Conservation (phyloP, 106 monocot species). For the Dendrobium nobile region DNA sequence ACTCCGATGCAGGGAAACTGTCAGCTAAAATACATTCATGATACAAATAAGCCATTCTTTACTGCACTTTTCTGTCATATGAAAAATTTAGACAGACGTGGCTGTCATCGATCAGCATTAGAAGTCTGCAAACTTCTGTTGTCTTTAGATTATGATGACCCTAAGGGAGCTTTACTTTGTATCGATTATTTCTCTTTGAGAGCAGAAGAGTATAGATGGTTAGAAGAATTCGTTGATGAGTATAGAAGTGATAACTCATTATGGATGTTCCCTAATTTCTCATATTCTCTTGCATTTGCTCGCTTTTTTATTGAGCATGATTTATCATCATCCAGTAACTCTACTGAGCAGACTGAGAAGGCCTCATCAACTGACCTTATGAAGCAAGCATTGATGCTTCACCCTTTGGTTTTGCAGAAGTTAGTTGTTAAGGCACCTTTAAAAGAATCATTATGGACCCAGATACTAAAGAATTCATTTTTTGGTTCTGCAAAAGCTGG, state of each 20-base stretch:
- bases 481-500: conserved; percentile 90
- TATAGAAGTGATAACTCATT: conserved; percentile 69
- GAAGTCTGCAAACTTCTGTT: conserved; percentile 94
- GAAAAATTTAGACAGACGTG: conserved; percentile 86
- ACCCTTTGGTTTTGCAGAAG: conserved; percentile 82
- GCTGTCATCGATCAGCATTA: conserved; percentile 92
- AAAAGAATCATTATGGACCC: conserved; percentile 72
- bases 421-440: conserved; percentile 82
- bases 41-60: conserved; percentile 82
- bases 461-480: conserved; percentile 64
- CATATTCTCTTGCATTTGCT: conserved; percentile 74
- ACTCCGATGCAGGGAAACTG: conserved; percentile 52
- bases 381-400: conserved; percentile 98
- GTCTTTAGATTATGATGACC: conserved; percentile 82
- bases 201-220: conserved; percentile 79
- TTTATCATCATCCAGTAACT: conserved; percentile 8
- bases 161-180: conserved; percentile 83
- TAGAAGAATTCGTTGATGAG: conserved; percentile 71
- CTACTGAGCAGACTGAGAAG: conserved; percentile 30
- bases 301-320: conserved; percentile 70
- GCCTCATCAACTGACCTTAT: conserved; percentile 68
- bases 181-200: conserved; percentile 91
- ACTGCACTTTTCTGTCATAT: conserved; percentile 87
- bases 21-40: conserved; percentile 66
- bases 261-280: conserved; percentile 93